Percentiles rank a stretch among this genome's conserved stretches.
phyloP scores from a whole-genome alignment of 768 basidiomycete genomes.

The Suillus bovinus region DNA sequence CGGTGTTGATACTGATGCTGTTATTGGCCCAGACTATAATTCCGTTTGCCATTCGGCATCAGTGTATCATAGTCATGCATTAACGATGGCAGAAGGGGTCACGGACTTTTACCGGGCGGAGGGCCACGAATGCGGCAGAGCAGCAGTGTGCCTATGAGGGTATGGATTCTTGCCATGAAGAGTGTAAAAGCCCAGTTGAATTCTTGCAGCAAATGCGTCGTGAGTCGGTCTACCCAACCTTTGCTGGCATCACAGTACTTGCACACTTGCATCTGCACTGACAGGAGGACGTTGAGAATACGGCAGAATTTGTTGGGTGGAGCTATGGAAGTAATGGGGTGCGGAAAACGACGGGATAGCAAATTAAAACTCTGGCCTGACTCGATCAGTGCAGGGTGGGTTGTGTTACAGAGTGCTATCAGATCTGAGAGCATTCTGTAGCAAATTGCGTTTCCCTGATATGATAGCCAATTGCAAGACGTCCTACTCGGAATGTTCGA shows the following conservation, averaged over 20 bases:
- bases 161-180: not conserved
- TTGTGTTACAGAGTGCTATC: too few relatives aligned
- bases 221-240: not conserved
- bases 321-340: not conserved
- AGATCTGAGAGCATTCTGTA: too few relatives aligned
- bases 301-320: not conserved
- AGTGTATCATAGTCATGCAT: conserved; percentile 13
- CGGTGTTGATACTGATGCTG: not conserved
- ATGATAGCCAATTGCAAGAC: too few relatives aligned
- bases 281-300: not conserved
- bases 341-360: too few relatives aligned
- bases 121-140: not conserved
- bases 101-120: not conserved
- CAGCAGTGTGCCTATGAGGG: not conserved
- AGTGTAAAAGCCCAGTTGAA: not conserved
- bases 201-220: not conserved
- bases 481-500: too few relatives aligned
- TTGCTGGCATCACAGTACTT: not conserved
- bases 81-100: conserved; percentile 1
- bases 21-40: too few relatives aligned
- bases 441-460: too few relatives aligned
- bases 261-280: not conserved
- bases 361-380: too few relatives aligned
- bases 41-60: too few relatives aligned
- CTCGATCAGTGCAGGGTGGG: too few relatives aligned